Conservation (phyloP, 441 rosid genomes). For the Euphorbia corollata region DNA sequence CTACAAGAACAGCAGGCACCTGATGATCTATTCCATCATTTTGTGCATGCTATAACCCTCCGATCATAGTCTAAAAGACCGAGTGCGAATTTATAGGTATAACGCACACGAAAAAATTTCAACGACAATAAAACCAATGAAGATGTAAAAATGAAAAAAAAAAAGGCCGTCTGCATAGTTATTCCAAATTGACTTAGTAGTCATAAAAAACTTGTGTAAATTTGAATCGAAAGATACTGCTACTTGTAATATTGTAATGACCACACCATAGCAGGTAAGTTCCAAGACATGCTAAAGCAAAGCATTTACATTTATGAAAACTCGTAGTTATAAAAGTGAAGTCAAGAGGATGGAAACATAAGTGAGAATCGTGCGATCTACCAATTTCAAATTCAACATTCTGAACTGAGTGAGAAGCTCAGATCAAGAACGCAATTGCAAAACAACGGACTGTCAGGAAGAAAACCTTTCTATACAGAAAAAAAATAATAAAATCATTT, state of each 20-base stretch:
- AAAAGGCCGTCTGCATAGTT: neutral
- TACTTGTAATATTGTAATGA: neutral
- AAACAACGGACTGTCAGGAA: neutral
- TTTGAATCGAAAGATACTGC: neutral
- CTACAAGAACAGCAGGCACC: slow-evolving; percentile 3
- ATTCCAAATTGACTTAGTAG: neutral
- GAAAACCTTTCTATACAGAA: neutral
- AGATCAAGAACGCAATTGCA: neutral
- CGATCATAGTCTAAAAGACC: neutral
- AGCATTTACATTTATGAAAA: slow-evolving; percentile 11
- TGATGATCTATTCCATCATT: neutral
- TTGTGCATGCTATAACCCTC: neutral
- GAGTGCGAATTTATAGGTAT: neutral
- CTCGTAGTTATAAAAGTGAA: neutral
- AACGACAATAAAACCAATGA: neutral
- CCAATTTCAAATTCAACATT: slow-evolving; percentile 1
- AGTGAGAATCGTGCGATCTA: neutral
- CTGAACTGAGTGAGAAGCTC: neutral
- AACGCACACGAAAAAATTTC: neutral
- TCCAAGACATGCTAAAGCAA: neutral
- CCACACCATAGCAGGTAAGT: neutral
- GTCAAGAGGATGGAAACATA: neutral
- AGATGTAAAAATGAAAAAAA: neutral
- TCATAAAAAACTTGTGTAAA: neutral
- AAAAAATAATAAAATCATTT: neutral